phyloP scores from a whole-genome alignment of 129 eudicot genomes.

The Flaveria sonorensis region DNA sequence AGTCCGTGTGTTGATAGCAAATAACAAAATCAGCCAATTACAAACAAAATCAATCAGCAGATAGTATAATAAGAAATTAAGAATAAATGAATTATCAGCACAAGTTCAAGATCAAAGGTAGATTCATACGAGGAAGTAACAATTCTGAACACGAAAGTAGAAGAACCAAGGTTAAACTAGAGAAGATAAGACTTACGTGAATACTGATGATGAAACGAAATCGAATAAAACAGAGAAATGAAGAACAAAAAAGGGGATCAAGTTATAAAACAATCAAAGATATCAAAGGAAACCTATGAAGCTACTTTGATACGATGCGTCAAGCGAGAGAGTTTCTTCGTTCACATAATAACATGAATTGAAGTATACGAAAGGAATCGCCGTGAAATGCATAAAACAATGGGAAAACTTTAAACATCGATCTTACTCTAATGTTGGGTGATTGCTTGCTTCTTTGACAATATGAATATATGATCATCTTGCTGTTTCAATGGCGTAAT shows the following conservation, averaged over 20 bases:
- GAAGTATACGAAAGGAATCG: conserved; percentile 53
- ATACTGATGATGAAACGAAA: conserved; percentile 23
- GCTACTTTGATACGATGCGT: conserved; percentile 41
- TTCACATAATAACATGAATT: conserved; percentile 31
- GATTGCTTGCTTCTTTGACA: conserved; percentile 9
- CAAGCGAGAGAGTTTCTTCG: conserved; percentile 4
- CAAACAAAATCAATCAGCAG: background rate
- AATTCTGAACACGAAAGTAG: background rate
- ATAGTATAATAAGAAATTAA: background rate
- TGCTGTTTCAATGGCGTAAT: too few relatives aligned
- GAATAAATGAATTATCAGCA: background rate
- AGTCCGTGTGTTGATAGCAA: conserved; percentile 1
- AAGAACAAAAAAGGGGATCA: conserved; percentile 22
- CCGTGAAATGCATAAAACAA: conserved; percentile 11
- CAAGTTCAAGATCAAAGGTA: background rate
- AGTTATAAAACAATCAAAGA: background rate
- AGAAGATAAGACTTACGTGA: conserved; percentile 24
- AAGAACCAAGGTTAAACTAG: conserved; percentile 26
- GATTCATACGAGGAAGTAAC: background rate
- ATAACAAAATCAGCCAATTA: background rate
- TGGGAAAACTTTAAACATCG: background rate
- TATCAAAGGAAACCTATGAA: conserved; percentile 27
- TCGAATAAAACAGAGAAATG: conserved; percentile 8
- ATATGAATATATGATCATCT: too few relatives aligned
- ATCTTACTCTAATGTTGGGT: conserved; percentile 13